phyloP scores from a whole-genome alignment of 768 basidiomycete species.

The Amanita rimosa region DNA sequence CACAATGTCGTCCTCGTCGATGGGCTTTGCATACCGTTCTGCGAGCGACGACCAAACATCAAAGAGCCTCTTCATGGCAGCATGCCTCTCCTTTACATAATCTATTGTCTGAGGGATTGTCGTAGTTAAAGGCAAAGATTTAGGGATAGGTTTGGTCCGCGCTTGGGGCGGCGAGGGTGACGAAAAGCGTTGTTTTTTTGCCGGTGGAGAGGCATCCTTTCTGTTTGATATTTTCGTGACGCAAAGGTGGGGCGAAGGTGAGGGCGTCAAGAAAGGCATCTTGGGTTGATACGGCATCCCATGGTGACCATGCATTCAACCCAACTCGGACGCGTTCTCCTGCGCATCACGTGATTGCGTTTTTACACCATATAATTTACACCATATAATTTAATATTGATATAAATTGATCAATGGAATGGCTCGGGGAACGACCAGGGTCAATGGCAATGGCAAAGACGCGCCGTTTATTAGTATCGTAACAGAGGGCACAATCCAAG shows the following conservation, averaged over 20 bases:
- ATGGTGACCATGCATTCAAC: background rate
- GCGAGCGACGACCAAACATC: slow-evolving; percentile 60
- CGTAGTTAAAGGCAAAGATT: slow-evolving; percentile 16
- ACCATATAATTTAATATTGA: too few species aligned
- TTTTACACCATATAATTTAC: too few species aligned
- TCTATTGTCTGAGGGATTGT: slow-evolving; percentile 21
- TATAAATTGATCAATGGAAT: background rate
- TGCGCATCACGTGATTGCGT: background rate
- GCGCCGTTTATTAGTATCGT: background rate
- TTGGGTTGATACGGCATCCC: background rate
- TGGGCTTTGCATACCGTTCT: slow-evolving; percentile 49
- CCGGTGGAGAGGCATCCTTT: slow-evolving; percentile 8
- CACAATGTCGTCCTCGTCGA: slow-evolving; percentile 76
- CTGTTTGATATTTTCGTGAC: slow-evolving; percentile 2
- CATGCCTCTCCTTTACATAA: slow-evolving; percentile 43
- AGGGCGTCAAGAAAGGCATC: background rate
- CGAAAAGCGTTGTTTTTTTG: slow-evolving; percentile 3
- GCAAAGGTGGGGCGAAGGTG: background rate
- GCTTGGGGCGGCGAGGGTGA: slow-evolving; percentile 6
- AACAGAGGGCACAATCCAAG: background rate
- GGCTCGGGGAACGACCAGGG: background rate
- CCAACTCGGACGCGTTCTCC: background rate
- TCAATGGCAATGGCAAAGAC: background rate
- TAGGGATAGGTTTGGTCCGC: slow-evolving; percentile 18
- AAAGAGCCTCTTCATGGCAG: slow-evolving; percentile 43